Base-by-base conservation (phyloP, 2,329 filamentous ascomycete species). In the Colletotrichum costaricense region DNA sequence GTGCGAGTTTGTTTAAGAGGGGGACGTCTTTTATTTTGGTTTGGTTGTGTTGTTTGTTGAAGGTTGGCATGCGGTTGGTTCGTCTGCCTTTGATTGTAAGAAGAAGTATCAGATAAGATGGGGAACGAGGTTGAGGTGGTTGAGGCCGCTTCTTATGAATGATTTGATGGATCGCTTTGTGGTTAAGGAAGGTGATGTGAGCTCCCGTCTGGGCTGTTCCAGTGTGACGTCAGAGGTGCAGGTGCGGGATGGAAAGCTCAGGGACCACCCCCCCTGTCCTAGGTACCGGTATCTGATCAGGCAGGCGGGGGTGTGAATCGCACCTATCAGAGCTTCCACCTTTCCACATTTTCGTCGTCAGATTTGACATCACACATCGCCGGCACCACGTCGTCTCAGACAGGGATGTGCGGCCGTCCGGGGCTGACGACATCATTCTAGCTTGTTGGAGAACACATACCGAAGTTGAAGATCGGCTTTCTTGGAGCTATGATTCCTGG, bases 321-420 rank as follows among this genome's bases (percentile, higher is more conserved):
- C 54, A 67, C 68, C 68, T 67, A 71, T 71, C 68, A 71, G 22
- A 42, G 60, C 58, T 62, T 69, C 67, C 35, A 42, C 33, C 33
- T 24, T 16, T 16, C 24, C 55, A 19, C 52, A 2, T 33, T 9
- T 57, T 22, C 63, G 54, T 52, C 54, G 60, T 14, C 63, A 67
- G 38, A 26, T 59, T 71, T 67, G 68, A 60, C 68, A 71, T 71
- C 68, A 71, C 58, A 63, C 60, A 35, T 35, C 11, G 11, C 42
- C 4, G 16, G 14, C 38, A 42, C 38, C 14, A 16, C 16, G 38
- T 19, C 30, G 35, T 64, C 54, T 69, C 52, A 69, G 28, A 64
- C 60, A 46, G 26, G 33, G 58, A 12, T 9, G 28, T 35, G 42
- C 42, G 42, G 19, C 35, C n/a, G 26, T 24, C 19, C 8, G 35